A percentile compares a stretch with the other conserved stretches of the same genome.
Evolutionary conservation across 208 protist genomes (phyloP).

Genomic region (Zelonia costaricensis): DNA sequence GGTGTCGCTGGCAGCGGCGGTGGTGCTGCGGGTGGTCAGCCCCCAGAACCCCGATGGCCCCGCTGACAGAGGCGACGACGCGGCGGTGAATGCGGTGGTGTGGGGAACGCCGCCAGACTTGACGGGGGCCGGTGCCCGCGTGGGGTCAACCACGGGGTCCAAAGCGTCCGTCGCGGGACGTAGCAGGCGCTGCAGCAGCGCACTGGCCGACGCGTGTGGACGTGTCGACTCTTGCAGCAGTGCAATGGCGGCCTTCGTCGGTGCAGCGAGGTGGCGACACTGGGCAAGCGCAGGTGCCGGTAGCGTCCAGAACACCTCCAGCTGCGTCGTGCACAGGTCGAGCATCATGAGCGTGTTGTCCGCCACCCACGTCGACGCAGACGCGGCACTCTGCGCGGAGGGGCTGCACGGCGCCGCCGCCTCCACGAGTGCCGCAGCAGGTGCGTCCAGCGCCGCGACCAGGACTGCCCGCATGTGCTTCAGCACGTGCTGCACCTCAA

Average conservation of each 20-base stretch:
- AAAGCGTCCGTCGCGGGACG: not conserved
- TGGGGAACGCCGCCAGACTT: not conserved
- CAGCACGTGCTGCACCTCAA: conserved; percentile 52
- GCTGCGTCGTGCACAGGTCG: conserved; percentile 33
- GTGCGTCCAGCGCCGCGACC: conserved; percentile 34
- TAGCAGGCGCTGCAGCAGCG: conserved; percentile 19
- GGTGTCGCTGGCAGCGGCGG: not conserved
- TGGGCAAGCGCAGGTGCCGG: conserved; percentile 26
- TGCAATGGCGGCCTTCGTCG: conserved; percentile 13
- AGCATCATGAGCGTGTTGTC: conserved; percentile 34
- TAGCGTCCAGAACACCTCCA: conserved; percentile 44
- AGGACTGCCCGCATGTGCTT: conserved; percentile 36
- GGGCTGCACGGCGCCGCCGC: not conserved
- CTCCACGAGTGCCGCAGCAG: not conserved
- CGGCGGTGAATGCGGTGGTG: not conserved
- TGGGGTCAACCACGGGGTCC: conserved; percentile 4
- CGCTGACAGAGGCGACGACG: not conserved
- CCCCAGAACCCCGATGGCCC: too few relatives aligned
- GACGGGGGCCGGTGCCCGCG: not conserved
- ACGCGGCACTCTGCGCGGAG: not conserved
- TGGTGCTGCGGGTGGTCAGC: not conserved
- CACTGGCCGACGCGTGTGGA: conserved; percentile 8
- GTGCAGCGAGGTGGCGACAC: conserved; percentile 16
- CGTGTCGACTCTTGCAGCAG: conserved; percentile 12
- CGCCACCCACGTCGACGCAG: conserved; percentile 22